These are phyloP conservation scores for Rhodotorula sp. DNA, from an alignment of 1,284 basidiomycete species.

Conservation along the genomic window DNA sequence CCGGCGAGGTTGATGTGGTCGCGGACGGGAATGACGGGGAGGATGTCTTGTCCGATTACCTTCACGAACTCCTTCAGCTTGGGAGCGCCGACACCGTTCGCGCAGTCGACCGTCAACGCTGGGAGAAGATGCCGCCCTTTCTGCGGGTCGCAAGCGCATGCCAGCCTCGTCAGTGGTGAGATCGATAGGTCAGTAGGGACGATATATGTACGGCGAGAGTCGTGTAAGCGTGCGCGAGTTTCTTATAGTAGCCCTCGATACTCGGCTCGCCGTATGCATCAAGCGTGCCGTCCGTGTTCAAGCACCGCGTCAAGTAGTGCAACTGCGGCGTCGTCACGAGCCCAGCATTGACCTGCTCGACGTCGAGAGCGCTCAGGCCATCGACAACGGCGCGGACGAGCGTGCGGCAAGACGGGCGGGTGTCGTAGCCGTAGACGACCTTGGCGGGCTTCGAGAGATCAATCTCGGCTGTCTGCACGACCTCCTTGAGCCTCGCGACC, in stretches of 20 bases:
- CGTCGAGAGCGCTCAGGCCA: slow-evolving; percentile 70
- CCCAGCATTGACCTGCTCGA: slow-evolving; percentile 57
- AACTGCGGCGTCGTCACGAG: slow-evolving; percentile 92
- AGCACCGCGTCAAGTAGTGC: slow-evolving; percentile 88
- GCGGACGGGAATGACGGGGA: slow-evolving; percentile 57
- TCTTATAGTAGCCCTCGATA: slow-evolving; percentile 80
- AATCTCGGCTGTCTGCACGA: slow-evolving; percentile 70
- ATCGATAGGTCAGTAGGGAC: background rate
- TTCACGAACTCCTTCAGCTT: slow-evolving; percentile 62
- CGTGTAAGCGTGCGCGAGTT: slow-evolving; percentile 81
- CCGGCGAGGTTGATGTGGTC: slow-evolving; percentile 68
- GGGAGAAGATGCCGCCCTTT: slow-evolving; percentile 25
- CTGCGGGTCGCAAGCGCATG: background rate
- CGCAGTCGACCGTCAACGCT: slow-evolving; percentile 83
- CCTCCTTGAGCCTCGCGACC: slow-evolving; percentile 61
- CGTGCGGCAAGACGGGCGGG: slow-evolving; percentile 79
- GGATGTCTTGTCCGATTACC: slow-evolving; percentile 54
- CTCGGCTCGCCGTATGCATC: slow-evolving; percentile 80
- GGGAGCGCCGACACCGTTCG: slow-evolving; percentile 90
- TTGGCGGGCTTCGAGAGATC: slow-evolving; percentile 72
- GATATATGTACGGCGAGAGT: slow-evolving; percentile 69
- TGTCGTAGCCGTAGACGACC: slow-evolving; percentile 90
- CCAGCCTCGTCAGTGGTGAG: background rate
- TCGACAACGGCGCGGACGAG: slow-evolving; percentile 81
- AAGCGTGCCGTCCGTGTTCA: slow-evolving; percentile 74